These are phyloP conservation scores for Hygrophorus pudorinus DNA, from an alignment of 768 basidiomycete genomes.

Conservation along the genomic window DNA sequence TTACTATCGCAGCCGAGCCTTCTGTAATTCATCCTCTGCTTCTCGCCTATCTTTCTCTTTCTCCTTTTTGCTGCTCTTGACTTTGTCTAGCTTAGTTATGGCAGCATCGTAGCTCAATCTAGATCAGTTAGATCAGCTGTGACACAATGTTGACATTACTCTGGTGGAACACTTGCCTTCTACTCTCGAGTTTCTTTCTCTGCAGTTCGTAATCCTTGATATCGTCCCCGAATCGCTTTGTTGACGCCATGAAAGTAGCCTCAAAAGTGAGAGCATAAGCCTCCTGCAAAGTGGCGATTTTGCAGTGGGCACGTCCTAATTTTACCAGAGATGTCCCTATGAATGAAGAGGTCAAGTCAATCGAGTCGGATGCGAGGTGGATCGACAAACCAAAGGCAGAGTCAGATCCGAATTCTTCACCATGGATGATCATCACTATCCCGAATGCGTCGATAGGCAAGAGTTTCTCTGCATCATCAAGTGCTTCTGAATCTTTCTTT, in stretches of 20 bases:
- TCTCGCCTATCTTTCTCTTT: slow-evolving; percentile 53
- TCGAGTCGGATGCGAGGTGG: background rate
- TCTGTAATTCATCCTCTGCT: slow-evolving; percentile 73
- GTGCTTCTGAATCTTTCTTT: slow-evolving; percentile 51
- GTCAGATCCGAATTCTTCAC: slow-evolving; percentile 71
- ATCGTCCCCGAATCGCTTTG: slow-evolving; percentile 56
- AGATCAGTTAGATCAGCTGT: background rate
- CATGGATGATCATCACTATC: slow-evolving; percentile 78
- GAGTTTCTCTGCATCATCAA: slow-evolving; percentile 60
- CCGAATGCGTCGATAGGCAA: slow-evolving; percentile 72
- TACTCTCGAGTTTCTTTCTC: slow-evolving; percentile 80
- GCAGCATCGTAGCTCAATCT: slow-evolving; percentile 78
- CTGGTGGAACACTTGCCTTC: slow-evolving; percentile 40
- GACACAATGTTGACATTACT: background rate
- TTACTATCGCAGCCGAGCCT: slow-evolving; percentile 67
- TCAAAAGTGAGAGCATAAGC: slow-evolving; percentile 62
- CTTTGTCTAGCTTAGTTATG: slow-evolving; percentile 54
- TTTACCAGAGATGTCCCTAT: slow-evolving; percentile 58
- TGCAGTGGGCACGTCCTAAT: slow-evolving; percentile 78
- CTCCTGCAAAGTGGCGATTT: slow-evolving; percentile 78
- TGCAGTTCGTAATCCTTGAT: slow-evolving; percentile 77
- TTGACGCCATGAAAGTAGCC: slow-evolving; percentile 61
- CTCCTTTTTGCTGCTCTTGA: slow-evolving; percentile 67
- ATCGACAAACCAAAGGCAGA: slow-evolving; percentile 52
- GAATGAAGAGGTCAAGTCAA: slow-evolving; percentile 14